Evolutionary conservation across 2,329 filamentous ascomycete genomes (phyloP).

Genomic region (Achaetomium macrosporum): DNA sequence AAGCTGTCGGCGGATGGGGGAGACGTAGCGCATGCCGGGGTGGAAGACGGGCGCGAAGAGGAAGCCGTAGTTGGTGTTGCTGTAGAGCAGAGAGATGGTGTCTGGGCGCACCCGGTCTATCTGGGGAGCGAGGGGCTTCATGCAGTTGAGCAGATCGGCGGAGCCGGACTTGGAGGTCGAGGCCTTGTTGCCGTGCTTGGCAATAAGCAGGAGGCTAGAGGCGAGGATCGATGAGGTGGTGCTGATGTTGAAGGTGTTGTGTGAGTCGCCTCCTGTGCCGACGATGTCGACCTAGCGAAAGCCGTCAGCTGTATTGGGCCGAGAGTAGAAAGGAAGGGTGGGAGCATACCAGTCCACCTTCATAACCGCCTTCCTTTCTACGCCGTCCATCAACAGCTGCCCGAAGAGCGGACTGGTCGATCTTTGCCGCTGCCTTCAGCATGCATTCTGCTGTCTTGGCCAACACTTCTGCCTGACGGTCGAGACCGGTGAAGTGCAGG

Average conservation of each 20-base stretch:
- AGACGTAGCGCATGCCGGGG: slow-evolving; percentile 86
- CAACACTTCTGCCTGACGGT: slow-evolving; percentile 78
- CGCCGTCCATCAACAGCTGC: slow-evolving; percentile 55
- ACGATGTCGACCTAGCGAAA: slow-evolving; percentile 75
- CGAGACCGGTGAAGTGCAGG: slow-evolving; percentile 83
- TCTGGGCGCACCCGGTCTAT: slow-evolving; percentile 67
- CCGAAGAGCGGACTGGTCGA: slow-evolving; percentile 59
- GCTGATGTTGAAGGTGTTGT: slow-evolving; percentile 98
- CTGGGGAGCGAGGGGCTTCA: slow-evolving; percentile 65
- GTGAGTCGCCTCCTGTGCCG: slow-evolving; percentile 90
- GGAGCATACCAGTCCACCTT: slow-evolving; percentile 70
- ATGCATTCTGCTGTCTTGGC: slow-evolving; percentile 79
- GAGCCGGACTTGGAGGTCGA: slow-evolving; percentile 94
- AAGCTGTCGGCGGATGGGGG: slow-evolving; percentile 76
- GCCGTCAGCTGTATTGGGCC: slow-evolving; percentile 11
- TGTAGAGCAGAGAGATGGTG: slow-evolving; percentile 68
- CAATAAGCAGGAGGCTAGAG: slow-evolving; percentile 75
- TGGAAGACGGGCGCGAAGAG: slow-evolving; percentile 96
- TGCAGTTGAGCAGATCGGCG: slow-evolving; percentile 78
- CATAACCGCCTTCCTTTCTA: slow-evolving; percentile 65
- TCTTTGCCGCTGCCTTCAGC: slow-evolving; percentile 68
- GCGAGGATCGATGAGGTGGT: slow-evolving; percentile 91
- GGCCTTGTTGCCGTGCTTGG: slow-evolving; percentile 94
- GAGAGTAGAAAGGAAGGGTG: not conserved
- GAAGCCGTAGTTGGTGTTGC: slow-evolving; percentile 83